Base-by-base conservation (phyloP, 371 early-diverging fungal species). In the Mortierella sp. region DNA sequence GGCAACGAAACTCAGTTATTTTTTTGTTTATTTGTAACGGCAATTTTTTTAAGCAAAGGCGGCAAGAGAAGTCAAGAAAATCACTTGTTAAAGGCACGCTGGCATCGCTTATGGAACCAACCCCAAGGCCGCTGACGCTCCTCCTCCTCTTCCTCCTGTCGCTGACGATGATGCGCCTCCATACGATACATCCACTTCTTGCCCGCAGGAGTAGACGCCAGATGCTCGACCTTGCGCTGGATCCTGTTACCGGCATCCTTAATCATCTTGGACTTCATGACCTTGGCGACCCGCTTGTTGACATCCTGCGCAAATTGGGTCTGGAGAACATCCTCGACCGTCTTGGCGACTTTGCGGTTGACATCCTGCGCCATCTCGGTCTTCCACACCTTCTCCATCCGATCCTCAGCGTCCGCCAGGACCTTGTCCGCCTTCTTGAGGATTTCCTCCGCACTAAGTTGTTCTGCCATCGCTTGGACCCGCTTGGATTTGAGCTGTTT, bases 171-270 rank as follows among this genome's bases (percentile, higher is more conserved):
- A 24, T 37, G 24, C 16, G 21, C 37, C 40, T 64, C 64, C 64
- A 64, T 64, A 9, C 64, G 34, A 64, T 64, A 37, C 19, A 64
- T 40, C 64, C 64, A 64, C 64, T 40, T 31, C 21, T 37, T 64
- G 64, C 64, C 64, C 64, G 64, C 64, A 64, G 64, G 64, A 37
- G 64, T 37, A 10, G 64, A 34, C 21, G 64, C 64, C 64, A 64
- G 21, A 21, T 64, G 37, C 21, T 64, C 64, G 24, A 37, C 64
- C 64, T 21, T 34, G 8, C 64, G 64, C 37, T 64, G 34, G 64
- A 64, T 37, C 40, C 24, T 64, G 6, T 34, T 37, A 37, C 64
- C 6, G 34, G 64, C 64, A 64, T 64, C 64, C 37, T 64, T 34
- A 21, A 64, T 34, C 19, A 37, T 9, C 40, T 64, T 64, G 6